These are phyloP conservation scores for Lentinus tigrinus DNA, from an alignment of 768 basidiomycete species.

Conservation along the genomic window DNA sequence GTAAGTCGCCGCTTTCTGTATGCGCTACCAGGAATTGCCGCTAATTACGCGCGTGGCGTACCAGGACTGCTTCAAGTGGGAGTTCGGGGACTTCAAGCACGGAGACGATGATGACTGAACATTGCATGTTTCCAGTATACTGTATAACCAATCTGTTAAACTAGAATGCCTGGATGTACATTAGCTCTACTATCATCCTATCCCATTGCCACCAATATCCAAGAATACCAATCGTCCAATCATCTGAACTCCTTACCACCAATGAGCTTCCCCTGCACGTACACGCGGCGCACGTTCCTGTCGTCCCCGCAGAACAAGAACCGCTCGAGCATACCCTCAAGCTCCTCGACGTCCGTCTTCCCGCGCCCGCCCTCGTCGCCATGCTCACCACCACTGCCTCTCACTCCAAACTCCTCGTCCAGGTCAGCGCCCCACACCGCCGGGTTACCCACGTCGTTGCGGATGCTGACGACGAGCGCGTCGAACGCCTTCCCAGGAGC, in stretches of 20 bases:
- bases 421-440: constrained; percentile 53
- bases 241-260: constrained; percentile 56
- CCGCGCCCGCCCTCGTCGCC: constrained; percentile 27
- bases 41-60: background rate
- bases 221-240: too few species aligned
- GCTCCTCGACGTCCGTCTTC: constrained; percentile 28
- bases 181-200: background rate
- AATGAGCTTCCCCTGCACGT: constrained; percentile 76
- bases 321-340: constrained; percentile 70
- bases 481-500: constrained; percentile 85
- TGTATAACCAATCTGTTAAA: background rate
- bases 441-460: constrained; percentile 51
- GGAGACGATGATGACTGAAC: background rate
- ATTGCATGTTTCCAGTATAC: background rate
- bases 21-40: background rate
- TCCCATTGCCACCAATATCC: too few species aligned
- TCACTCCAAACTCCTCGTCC: constrained; percentile 24
- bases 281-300: constrained; percentile 78
- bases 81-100: constrained; percentile 53
- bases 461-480: constrained; percentile 71
- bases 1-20: constrained; percentile 34
- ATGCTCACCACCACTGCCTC: constrained; percentile 5
- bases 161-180: background rate
- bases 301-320: constrained; percentile 89
- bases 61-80: constrained; percentile 80